Conservation (phyloP, 306 rosid genomes). For the Astragalus membranaceus region DNA sequence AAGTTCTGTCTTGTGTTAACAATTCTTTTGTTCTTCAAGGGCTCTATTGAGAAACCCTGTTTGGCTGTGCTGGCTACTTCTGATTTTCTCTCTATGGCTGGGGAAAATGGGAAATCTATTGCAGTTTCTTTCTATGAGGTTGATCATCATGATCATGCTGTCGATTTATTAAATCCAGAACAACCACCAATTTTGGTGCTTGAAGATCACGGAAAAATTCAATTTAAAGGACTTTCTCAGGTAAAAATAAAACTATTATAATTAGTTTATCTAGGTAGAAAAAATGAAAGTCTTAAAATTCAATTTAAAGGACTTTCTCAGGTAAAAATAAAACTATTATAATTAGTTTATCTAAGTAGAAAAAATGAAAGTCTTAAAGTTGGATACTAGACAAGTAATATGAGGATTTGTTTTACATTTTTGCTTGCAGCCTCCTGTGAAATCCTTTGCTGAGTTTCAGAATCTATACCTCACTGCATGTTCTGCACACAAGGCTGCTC, state of each 20-base stretch:
- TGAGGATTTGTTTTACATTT: background rate
- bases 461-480: constrained; percentile 38
- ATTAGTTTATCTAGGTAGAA: background rate
- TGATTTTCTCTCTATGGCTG: constrained; percentile 53
- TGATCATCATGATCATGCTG: constrained; percentile 64
- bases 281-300: background rate
- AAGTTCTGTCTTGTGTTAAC: background rate
- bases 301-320: too few species aligned
- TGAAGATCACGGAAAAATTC: constrained; percentile 66
- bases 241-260: constrained; percentile 27
- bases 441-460: constrained; percentile 54
- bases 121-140: constrained; percentile 70
- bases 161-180: constrained; percentile 60
- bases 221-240: constrained; percentile 74
- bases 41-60: constrained; percentile 63
- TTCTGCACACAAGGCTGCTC: constrained; percentile 38
- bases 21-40: constrained; percentile 44
- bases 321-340: too few species aligned
- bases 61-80: constrained; percentile 56
- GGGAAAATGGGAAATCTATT: constrained; percentile 42
- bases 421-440: constrained; percentile 52
- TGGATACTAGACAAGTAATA: background rate
- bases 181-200: constrained; percentile 49
- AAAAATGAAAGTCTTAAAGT: too few species aligned
- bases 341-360: too few species aligned